Evolutionary conservation across 257 asterid species (phyloP).

Genomic region (Fraxinus cuspidata): DNA sequence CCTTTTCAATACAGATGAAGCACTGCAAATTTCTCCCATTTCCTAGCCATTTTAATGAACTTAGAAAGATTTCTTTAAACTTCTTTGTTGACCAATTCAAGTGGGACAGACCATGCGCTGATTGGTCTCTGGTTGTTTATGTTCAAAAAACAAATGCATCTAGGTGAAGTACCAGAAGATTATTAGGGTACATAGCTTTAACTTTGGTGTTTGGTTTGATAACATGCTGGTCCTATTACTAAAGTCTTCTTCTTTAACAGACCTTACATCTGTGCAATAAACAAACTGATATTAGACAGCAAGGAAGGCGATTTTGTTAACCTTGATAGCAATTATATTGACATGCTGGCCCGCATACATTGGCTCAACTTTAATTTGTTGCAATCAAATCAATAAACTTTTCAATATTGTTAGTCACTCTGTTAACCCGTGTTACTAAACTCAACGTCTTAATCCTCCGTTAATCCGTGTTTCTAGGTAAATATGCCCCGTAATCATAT

Average conservation of each 20-base stretch:
- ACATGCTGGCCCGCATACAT: not conserved
- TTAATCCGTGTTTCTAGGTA: too few species aligned
- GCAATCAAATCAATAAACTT: too few species aligned
- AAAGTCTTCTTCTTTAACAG: not conserved
- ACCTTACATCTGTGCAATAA: not conserved
- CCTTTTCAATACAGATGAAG: not conserved
- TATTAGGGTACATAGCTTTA: slow-evolving; percentile 5
- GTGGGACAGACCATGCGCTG: slow-evolving; percentile 24
- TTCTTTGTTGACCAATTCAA: not conserved
- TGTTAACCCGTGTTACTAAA: too few species aligned
- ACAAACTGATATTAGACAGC: not conserved
- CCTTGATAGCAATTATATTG: not conserved
- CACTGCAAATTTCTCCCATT: slow-evolving; percentile 27
- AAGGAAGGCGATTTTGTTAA: not conserved
- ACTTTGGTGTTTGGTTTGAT: slow-evolving; percentile 1
- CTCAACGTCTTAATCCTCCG: too few species aligned
- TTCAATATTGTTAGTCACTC: too few species aligned
- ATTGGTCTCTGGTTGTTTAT: not conserved
- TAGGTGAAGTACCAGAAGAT: slow-evolving; percentile 13
- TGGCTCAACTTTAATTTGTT: not conserved
- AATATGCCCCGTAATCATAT: too few species aligned
- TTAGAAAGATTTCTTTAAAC: not conserved
- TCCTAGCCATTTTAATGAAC: slow-evolving; percentile 30
- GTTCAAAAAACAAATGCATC: slow-evolving; percentile 20
- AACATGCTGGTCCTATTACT: slow-evolving; percentile 26